Evolutionary conservation across 345 rosid genomes (phyloP).

Genomic region (Trapa incisa): DNA sequence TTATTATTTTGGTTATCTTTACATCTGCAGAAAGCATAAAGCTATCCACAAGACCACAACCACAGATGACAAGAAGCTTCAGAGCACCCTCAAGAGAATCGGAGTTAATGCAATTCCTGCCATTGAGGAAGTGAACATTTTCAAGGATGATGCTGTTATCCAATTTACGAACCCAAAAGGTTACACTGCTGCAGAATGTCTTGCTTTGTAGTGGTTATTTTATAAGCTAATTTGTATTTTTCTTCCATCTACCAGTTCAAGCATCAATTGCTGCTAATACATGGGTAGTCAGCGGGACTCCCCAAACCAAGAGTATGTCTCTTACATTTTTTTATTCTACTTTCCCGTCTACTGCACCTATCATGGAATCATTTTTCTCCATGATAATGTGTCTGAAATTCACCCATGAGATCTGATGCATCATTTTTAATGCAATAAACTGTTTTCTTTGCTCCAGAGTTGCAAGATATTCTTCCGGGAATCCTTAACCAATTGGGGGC

Average conservation of each 20-base stretch:
- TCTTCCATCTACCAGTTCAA: conserved; percentile 46
- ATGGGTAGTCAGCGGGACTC: conserved; percentile 94
- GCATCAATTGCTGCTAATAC: conserved; percentile 91
- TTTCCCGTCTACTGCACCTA: too few species aligned
- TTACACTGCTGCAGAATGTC: conserved; percentile 6
- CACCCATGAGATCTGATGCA: background rate
- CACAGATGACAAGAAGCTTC: conserved; percentile 92
- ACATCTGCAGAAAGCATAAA: conserved; percentile 72
- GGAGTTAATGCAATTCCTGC: conserved; percentile 91
- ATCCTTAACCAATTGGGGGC: conserved; percentile 84
- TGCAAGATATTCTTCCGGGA: conserved; percentile 92
- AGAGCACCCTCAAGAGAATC: conserved; percentile 88
- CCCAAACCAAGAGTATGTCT: conserved; percentile 73
- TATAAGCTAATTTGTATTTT: background rate
- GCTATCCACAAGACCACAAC: conserved; percentile 97
- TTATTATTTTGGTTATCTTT: background rate
- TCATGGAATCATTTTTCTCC: background rate
- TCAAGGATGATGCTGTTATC: conserved; percentile 88
- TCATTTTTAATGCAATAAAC: background rate
- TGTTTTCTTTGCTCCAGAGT: conserved; percentile 31
- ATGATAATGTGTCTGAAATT: background rate
- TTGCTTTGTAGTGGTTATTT: background rate
- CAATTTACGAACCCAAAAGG: conserved; percentile 90
- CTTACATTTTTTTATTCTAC: too few species aligned
- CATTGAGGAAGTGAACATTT: conserved; percentile 91